phyloP scores from a whole-genome alignment of 2,329 filamentous ascomycete species.

The Trichoderma sp. region DNA sequence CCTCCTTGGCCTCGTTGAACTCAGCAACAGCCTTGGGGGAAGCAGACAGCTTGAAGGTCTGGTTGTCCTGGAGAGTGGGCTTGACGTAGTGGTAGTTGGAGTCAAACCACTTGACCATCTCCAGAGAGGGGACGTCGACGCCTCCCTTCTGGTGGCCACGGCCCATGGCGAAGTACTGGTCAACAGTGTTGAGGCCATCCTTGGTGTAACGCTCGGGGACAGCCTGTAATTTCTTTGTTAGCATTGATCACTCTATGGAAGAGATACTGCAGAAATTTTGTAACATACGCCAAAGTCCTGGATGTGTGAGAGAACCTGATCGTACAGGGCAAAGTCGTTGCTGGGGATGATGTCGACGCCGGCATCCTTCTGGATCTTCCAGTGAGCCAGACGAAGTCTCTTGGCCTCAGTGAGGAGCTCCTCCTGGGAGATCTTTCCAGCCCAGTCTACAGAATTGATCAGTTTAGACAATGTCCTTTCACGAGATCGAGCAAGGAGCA shows the following conservation, averaged over 20 bases:
- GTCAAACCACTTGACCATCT: constrained; percentile 99
- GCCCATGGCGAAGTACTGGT: constrained; percentile 99
- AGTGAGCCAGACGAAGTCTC: constrained; percentile 94
- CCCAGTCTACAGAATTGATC: constrained; percentile 64
- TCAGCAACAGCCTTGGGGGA: constrained; percentile 93
- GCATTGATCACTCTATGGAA: background rate
- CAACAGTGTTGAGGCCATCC: constrained; percentile 82
- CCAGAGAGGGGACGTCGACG: constrained; percentile 89
- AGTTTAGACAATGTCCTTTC: constrained; percentile 28
- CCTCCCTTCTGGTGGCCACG: constrained; percentile 95
- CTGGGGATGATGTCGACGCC: constrained; percentile 97
- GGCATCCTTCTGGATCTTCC: constrained; percentile 99
- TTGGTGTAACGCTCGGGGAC: constrained; percentile 92
- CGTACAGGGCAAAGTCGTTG: constrained; percentile 99
- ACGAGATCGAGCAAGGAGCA: constrained; percentile 44
- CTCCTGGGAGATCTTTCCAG: constrained; percentile 87
- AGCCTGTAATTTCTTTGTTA: constrained; percentile 57
- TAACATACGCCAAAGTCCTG: constrained; percentile 88
- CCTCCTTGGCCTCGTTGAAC: constrained; percentile 97
- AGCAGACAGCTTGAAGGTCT: constrained; percentile 86
- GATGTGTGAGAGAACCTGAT: constrained; percentile 97
- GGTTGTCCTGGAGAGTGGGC: constrained; percentile 95
- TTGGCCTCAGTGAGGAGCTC: constrained; percentile 94
- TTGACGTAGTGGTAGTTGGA: constrained; percentile 99
- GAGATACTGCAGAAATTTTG: background rate